Percentiles rank a stretch among this genome's conserved stretches.
phyloP scores from a whole-genome alignment of 306 rosid genomes.

The Glycine latifolia region DNA sequence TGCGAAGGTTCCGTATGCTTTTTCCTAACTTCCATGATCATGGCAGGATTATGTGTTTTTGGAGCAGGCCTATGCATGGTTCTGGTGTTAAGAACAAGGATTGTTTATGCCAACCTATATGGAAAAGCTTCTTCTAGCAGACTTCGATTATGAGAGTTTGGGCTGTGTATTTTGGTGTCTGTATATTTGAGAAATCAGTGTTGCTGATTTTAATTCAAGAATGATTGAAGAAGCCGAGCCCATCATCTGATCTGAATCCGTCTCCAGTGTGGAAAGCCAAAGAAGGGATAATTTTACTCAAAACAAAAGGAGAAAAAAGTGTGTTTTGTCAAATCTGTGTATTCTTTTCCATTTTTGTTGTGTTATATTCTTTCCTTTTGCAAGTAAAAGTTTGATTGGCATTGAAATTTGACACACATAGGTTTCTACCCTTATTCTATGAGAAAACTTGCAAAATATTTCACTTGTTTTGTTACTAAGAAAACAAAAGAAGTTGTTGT shows the following conservation, averaged over 20 bases:
- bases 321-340: conserved; percentile 27
- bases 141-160: conserved; percentile 30
- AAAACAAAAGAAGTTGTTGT: background rate
- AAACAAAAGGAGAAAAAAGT: background rate
- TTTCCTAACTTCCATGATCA: conserved; percentile 72
- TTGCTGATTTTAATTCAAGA: conserved; percentile 30
- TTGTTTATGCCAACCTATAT: conserved; percentile 74
- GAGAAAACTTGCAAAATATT: conserved; percentile 1
- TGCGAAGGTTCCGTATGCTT: conserved; percentile 83
- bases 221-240: conserved; percentile 29
- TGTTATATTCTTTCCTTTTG: conserved; percentile 36
- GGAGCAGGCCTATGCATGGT: conserved; percentile 73
- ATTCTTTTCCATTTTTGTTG: conserved; percentile 25
- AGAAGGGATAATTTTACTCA: background rate
- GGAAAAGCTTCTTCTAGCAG: conserved; percentile 62
- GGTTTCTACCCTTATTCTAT: background rate
- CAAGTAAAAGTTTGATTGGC: conserved; percentile 12
- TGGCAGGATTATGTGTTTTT: conserved; percentile 75
- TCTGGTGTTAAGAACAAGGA: conserved; percentile 77
- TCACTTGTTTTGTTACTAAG: conserved; percentile 28
- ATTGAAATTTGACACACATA: background rate
- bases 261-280: conserved; percentile 25
- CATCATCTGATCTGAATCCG: conserved; percentile 36
- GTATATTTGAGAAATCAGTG: conserved; percentile 5
- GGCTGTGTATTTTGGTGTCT: conserved; percentile 29